Conservation (phyloP, 805 yeast genomes). For the Teunomyces pallodes region DNA sequence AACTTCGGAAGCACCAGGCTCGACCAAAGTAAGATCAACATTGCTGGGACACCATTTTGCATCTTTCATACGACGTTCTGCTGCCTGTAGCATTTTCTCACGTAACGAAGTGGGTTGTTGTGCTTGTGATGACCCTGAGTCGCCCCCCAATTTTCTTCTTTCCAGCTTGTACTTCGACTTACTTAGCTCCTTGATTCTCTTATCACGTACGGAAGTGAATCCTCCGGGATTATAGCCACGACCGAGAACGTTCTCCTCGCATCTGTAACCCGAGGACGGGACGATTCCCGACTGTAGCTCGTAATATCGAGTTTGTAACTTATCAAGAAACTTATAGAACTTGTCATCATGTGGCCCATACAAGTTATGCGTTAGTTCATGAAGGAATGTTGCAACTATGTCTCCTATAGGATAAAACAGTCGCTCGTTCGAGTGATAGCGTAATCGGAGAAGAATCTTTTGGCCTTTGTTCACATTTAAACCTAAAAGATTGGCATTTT, state of each 20-base stretch:
- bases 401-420: constrained; percentile 63
- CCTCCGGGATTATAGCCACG: constrained; percentile 15
- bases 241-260: constrained; percentile 50
- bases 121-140: background rate
- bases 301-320: constrained; percentile 50
- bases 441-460: constrained; percentile 67
- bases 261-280: constrained; percentile 46
- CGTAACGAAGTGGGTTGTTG: constrained; percentile 26
- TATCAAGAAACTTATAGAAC: constrained; percentile 67
- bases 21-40: constrained; percentile 22
- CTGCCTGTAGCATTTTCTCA: constrained; percentile 55
- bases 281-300: constrained; percentile 44
- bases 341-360: constrained; percentile 76
- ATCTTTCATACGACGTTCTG: constrained; percentile 58
- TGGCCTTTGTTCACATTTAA: constrained; percentile 77
- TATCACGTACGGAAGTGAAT: constrained; percentile 24
- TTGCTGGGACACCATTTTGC: constrained; percentile 44
- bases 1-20: constrained; percentile 47
- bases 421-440: constrained; percentile 53
- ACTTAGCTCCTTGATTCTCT: constrained; percentile 41
- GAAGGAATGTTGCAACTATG: constrained; percentile 79
- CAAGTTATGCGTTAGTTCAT: constrained; percentile 80
- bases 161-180: constrained; percentile 40
- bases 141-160: constrained; percentile 29
- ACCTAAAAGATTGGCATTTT: constrained; percentile 62